These are phyloP conservation scores for Colletotrichum sp. DNA, from an alignment of 2,329 filamentous ascomycete species.

Conservation along the genomic window DNA sequence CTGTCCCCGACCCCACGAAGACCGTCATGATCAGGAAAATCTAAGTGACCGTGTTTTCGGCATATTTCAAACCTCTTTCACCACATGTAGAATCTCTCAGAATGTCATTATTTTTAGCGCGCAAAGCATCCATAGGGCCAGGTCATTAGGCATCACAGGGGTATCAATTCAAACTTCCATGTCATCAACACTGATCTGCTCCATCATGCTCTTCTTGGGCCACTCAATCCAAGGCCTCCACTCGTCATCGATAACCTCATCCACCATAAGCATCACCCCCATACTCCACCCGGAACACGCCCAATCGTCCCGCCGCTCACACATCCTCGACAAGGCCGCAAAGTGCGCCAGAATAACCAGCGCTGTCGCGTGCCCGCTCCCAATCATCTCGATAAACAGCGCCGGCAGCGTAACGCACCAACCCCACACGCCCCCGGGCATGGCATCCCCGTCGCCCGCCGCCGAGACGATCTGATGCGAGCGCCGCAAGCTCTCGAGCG, in stretches of 20 bases:
- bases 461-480: background rate
- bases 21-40: slow-evolving; percentile 14
- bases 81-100: background rate
- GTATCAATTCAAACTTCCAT: slow-evolving; percentile 11
- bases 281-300: slow-evolving; percentile 17
- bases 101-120: background rate
- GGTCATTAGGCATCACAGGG: background rate
- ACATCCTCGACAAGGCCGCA: slow-evolving; percentile 9
- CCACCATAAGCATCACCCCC: slow-evolving; percentile 18
- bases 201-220: slow-evolving; percentile 19
- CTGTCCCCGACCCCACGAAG: background rate
- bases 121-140: background rate
- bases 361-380: slow-evolving; percentile 14
- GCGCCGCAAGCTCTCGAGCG: slow-evolving; percentile 18
- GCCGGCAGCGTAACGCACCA: slow-evolving; percentile 19
- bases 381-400: slow-evolving; percentile 23
- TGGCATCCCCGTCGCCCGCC: background rate
- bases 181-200: slow-evolving; percentile 21
- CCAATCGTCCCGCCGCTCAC: slow-evolving; percentile 4
- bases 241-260: slow-evolving; percentile 6
- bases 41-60: background rate
- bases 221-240: slow-evolving; percentile 21
- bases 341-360: slow-evolving; percentile 25
- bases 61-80: background rate
- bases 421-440: slow-evolving; percentile 5